A percentile compares a stretch with the other conserved stretches of the same genome.
Conservation (phyloP, 768 basidiomycete genomes). For the Sarcodon sp. region DNA sequence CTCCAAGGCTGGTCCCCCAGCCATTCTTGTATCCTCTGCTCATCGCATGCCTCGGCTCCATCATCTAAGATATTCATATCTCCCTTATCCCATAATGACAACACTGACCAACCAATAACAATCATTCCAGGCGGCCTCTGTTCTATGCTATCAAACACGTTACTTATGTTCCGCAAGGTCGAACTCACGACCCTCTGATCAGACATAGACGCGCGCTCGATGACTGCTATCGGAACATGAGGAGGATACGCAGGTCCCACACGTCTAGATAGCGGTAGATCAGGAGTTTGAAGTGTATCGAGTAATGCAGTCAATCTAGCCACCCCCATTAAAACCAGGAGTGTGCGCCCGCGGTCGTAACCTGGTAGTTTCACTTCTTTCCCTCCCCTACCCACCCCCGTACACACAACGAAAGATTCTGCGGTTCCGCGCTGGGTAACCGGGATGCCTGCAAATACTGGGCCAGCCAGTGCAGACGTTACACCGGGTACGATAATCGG, state of each 20-base stretch:
- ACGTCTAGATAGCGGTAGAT: conserved; percentile 14
- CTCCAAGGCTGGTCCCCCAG: conserved; percentile 48
- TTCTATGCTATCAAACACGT: conserved; percentile 59
- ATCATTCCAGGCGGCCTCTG: conserved; percentile 97
- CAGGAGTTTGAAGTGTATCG: conserved; percentile 30
- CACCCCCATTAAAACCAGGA: conserved; percentile 91
- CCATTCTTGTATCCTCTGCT: conserved; percentile 45
- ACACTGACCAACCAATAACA: conserved; percentile 83
- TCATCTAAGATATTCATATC: conserved; percentile 63
- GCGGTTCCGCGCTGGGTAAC: conserved; percentile 94
- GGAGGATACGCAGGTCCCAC: conserved; percentile 55
- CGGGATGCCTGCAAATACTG: conserved; percentile 82
- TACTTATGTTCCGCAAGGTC: conserved; percentile 60
- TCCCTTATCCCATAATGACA: conserved; percentile 63
- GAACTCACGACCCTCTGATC: conserved; percentile 81
- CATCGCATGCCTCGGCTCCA: conserved; percentile 24
- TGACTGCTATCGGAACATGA: conserved; percentile 77
- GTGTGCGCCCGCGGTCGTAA: conserved; percentile 70
- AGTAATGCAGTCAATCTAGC: conserved; percentile 71
- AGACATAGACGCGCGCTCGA: conserved; percentile 89
- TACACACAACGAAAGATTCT: conserved; percentile 82
- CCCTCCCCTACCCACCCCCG: conserved; percentile 84
- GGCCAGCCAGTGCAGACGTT: conserved; percentile 80
- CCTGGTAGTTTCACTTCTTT: conserved; percentile 76
- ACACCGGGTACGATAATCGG: conserved; percentile 84